phyloP scores from a whole-genome alignment of 1,139 yeast species.

The Lodderomyces metapsilosis region DNA sequence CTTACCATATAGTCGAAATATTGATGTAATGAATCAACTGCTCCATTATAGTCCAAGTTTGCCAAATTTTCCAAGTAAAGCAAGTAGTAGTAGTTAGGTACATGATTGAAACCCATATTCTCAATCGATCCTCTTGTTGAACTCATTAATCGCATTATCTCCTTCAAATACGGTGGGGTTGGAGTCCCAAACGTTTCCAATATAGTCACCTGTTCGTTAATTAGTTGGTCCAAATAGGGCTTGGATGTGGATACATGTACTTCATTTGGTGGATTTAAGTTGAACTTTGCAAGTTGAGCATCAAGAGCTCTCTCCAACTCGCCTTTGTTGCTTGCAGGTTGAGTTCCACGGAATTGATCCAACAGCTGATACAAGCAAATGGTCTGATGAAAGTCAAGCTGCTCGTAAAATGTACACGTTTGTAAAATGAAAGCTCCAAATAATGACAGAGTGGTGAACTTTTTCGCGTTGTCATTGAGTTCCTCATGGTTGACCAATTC shows the following conservation, averaged over 20 bases:
- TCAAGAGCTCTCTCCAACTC: not conserved
- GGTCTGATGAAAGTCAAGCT: constrained; percentile 59
- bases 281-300: constrained; percentile 1
- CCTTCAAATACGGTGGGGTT: constrained; percentile 46
- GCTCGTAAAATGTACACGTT: constrained; percentile 48
- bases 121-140: constrained; percentile 26
- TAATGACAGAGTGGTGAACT: constrained; percentile 33
- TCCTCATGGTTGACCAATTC: constrained; percentile 3
- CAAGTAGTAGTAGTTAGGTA: constrained; percentile 66
- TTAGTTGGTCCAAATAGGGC: constrained; percentile 50
- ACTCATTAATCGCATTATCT: constrained; percentile 46
- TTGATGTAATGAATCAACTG: constrained; percentile 71
- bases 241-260: constrained; percentile 25
- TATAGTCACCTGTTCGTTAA: constrained; percentile 56
- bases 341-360: constrained; percentile 39
- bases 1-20: constrained; percentile 88
- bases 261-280: not conserved
- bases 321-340: not conserved
- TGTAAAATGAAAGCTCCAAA: constrained; percentile 37
- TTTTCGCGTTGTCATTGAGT: constrained; percentile 1
- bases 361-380: constrained; percentile 55
- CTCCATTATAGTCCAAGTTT: constrained; percentile 67
- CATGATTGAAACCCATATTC: constrained; percentile 46
- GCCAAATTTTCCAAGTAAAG: constrained; percentile 63
- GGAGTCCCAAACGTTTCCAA: constrained; percentile 55